Percentiles rank a stretch among this genome's conserved stretches.
Evolutionary conservation across 139 green algal species (phyloP).

Genomic region (Volvox reticuliferus): DNA sequence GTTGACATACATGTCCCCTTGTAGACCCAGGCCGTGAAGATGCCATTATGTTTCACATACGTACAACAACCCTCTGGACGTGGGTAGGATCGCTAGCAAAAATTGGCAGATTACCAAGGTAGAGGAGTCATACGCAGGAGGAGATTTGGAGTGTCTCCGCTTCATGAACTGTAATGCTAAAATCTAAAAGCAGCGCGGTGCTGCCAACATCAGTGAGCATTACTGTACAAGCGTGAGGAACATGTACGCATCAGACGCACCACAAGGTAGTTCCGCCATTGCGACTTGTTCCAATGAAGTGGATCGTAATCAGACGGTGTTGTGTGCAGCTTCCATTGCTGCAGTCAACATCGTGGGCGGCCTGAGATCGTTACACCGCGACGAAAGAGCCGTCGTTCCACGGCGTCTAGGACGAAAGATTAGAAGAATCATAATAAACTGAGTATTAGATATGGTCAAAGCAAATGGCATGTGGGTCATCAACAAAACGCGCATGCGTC

Average conservation of each 20-base stretch:
- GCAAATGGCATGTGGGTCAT: background rate
- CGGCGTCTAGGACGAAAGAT: background rate
- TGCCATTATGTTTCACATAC: too few species aligned
- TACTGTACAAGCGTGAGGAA: background rate
- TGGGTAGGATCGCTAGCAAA: too few species aligned
- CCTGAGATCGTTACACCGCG: background rate
- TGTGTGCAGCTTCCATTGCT: background rate
- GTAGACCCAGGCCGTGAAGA: background rate
- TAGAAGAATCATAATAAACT: too few species aligned
- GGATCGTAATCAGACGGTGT: background rate
- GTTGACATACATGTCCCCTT: background rate
- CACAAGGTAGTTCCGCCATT: slow-evolving; percentile 2
- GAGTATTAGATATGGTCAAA: background rate
- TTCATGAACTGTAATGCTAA: background rate
- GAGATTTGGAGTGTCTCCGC: background rate
- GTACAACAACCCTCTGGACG: too few species aligned
- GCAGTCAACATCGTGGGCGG: background rate
- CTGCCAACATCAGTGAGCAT: background rate
- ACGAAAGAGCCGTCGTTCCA: too few species aligned
- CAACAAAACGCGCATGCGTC: background rate
- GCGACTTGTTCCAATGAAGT: background rate
- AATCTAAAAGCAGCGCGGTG: too few species aligned
- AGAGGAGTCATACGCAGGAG: background rate
- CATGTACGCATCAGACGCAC: background rate
- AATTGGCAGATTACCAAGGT: too few species aligned